Percentiles rank a stretch among this genome's conserved stretches.
Evolutionary conservation across 306 rosid genomes (phyloP).

Genomic region (Luffa acutangula): DNA sequence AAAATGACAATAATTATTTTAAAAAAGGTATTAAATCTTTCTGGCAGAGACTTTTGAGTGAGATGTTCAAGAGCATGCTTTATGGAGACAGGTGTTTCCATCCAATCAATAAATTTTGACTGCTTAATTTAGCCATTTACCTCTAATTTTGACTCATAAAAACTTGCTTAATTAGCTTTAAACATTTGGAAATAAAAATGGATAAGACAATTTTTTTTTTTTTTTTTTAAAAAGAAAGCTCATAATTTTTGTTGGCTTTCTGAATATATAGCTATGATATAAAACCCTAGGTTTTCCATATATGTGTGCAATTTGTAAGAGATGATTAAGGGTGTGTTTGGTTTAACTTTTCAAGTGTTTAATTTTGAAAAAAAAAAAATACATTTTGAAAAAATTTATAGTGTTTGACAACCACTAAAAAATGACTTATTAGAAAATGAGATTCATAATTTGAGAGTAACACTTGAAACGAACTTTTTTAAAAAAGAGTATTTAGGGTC

Average conservation of each 20-base stretch:
- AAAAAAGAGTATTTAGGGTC: too few species aligned
- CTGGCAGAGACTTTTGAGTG: neutral
- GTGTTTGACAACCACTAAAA: too few species aligned
- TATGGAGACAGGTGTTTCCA: neutral
- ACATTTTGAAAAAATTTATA: too few species aligned
- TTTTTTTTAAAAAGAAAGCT: neutral
- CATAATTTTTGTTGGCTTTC: neutral
- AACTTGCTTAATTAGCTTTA: neutral
- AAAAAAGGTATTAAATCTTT: neutral
- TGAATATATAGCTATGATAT: neutral
- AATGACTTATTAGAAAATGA: too few species aligned
- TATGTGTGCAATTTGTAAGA: neutral
- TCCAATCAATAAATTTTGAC: neutral
- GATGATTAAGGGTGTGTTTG: neutral
- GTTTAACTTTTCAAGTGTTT: too few species aligned
- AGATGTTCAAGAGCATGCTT: neutral
- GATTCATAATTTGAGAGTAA: too few species aligned
- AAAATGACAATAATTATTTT: neutral
- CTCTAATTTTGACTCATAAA: neutral
- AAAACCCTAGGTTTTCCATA: neutral
- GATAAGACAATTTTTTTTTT: neutral
- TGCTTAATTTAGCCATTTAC: neutral
- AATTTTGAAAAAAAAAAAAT: too few species aligned
- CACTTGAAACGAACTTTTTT: too few species aligned
- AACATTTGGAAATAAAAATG: neutral